Base-by-base conservation (phyloP, 495 filamentous ascomycete genomes). In the Hapsidospora chrysogenum region DNA sequence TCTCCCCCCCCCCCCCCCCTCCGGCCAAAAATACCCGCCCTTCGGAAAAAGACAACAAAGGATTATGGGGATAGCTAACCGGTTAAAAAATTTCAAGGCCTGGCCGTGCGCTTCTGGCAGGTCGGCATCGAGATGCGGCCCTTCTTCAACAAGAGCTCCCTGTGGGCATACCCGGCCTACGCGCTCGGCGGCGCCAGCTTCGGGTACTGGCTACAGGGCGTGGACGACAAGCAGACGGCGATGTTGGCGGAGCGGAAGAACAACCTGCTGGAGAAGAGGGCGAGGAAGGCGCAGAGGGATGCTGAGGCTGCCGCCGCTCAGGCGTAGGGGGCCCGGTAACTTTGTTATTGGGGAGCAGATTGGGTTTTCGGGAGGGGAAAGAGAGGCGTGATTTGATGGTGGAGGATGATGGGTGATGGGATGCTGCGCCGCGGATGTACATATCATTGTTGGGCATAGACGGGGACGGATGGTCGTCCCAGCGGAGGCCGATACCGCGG, bases 61-160 rank as follows among this genome's bases (percentile, higher is more conserved):
- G 25, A 7, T 9, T 8, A 36, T n/a, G n/a, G n/a, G n/a, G n/a
- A n/a, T n/a, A n/a, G n/a, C n/a, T n/a, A n/a, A n/a, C n/a, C n/a
- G n/a, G n/a, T n/a, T n/a, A n/a, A n/a, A n/a, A n/a, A n/a, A n/a
- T n/a, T n/a, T n/a, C n/a, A n/a, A 97, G 89, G 89, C 65, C 52
- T 92, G 51, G 83, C 75, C 49, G 78, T 86, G 52, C 85, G 87
- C 44, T 61, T 84, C 56, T 94, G 83, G 84, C 87, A 94, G 60
- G 78, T 96, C 54, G 92, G 85, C 45, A 85, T 97, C 50, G 87
- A 97, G 62, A 92, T 93, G 87, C 86, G 89, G 38, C 89, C 89
- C 14, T 73, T 92, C 54, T 78, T 94, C 65, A 72, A 71, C 54
- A 68, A 61, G 38, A 64, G 74, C 50, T 74, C 78, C 27, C 66